Conservation (phyloP, 1,284 basidiomycete genomes). For the Apiotrichum veenhuisii region DNA sequence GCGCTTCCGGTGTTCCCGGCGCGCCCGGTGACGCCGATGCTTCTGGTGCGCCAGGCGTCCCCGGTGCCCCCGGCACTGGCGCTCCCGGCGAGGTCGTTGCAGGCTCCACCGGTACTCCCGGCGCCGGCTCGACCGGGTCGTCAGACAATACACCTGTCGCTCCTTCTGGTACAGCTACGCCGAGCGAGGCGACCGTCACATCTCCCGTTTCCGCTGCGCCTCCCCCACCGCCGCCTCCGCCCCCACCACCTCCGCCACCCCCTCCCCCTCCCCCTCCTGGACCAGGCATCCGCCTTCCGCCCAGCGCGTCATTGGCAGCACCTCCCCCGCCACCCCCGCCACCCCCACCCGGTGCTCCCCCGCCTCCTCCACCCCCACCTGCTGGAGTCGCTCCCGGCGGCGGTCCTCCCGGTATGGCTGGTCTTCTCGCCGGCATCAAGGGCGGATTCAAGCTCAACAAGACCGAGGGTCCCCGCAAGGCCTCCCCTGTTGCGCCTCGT, state of each 20-base stretch:
- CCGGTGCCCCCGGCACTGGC: not conserved
- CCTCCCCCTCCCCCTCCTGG: slow-evolving; percentile 25
- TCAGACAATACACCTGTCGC: not conserved
- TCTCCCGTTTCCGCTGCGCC: slow-evolving; percentile 2
- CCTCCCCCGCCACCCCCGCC: slow-evolving; percentile 23
- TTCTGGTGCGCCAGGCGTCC: not conserved
- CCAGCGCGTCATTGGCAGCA: slow-evolving; percentile 31
- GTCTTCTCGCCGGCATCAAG: slow-evolving; percentile 44
- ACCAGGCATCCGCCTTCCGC: slow-evolving; percentile 22
- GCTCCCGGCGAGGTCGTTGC: not conserved
- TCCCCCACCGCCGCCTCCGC: slow-evolving; percentile 10
- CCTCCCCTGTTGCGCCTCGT: slow-evolving; percentile 8
- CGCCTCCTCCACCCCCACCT: slow-evolving; percentile 27
- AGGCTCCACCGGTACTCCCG: not conserved
- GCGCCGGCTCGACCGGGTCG: not conserved
- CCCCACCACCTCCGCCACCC: slow-evolving; percentile 15
- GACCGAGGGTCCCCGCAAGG: slow-evolving; percentile 8
- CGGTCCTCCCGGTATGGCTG: slow-evolving; percentile 34
- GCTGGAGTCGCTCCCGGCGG: slow-evolving; percentile 36
- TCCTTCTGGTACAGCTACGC: not conserved
- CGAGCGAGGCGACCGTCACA: not conserved
- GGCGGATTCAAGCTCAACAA: slow-evolving; percentile 40
- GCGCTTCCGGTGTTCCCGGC: not conserved
- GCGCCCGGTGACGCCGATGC: not conserved
- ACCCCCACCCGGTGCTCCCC: slow-evolving; percentile 17